Base-by-base conservation (phyloP, 768 basidiomycete species). In the Tephrocybe sp. region DNA sequence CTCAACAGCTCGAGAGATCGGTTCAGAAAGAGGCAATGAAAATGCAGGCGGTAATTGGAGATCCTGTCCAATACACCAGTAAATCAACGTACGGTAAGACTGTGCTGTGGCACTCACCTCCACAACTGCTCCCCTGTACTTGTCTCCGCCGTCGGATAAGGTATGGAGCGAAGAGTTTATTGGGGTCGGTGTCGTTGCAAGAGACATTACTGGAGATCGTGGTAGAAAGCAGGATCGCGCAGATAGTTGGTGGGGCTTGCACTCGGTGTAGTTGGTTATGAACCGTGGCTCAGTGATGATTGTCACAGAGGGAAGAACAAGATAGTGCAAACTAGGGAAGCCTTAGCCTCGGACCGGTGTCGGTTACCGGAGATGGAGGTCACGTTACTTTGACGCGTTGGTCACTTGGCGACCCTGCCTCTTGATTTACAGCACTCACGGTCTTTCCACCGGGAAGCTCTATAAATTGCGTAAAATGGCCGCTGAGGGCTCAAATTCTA, bases 1-100 rank as follows among this genome's bases (percentile, higher is more conserved):
- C 59, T 92, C 91, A 24, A 96, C 81, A 1, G 90, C 93, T 20
- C 80, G 76, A 8, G 81, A 77, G 51, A 95, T 84, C 17, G 81
- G 76, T 61, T 91, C 91, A 51, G 77, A 76, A 10, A 77, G 71
- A 7, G 88, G 86, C 3, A 96, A 75, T 14, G 87, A 81, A 66
- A 95, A 95, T 0, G 93, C 94, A 8, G 94, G 94, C 0, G 92
- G 86, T 0, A 91, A 69, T 75, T 91, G 89, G 4, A 90, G 75
- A 67, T 89, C 88, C 85, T 87, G 56, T n/a, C 18, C 40, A 18
- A 47, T 45, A 10, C 45, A 42, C 47, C 48, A 24, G 46, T 26
- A 12, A 11, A 32, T 9, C n/a, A 2, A 48, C 32, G 30, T 8
- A 20, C 8, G 12, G 20, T 20, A 20, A 6, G 12, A 20, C 20